Base-by-base conservation (phyloP, 2,329 filamentous ascomycete genomes). In the Exophiala dermatitidis region DNA sequence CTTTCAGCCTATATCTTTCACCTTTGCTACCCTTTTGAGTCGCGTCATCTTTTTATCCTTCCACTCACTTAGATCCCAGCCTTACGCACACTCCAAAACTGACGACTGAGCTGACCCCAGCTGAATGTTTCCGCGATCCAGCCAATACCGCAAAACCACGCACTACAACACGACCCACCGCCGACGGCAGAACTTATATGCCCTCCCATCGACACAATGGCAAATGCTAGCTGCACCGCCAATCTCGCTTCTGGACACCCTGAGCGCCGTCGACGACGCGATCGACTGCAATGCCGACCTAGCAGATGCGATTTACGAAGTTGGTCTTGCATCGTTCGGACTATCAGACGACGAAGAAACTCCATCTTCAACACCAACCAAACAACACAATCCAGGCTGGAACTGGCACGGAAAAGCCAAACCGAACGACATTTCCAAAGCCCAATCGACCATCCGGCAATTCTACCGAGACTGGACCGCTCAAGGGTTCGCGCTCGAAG, bases 381-480 rank as follows among this genome's bases (percentile, higher is more conserved):
- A 12, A 12, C 26, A 26, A 4, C 12, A 41, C n/a, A 69, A 72
- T 48, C 68, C 72, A 1, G 69, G 73, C 34, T 71, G 76, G 8
- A 77, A 83, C 42, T 90, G 90, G 84, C 77, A 81, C 19, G 83
- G 81, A 3, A 76, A 81, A 32, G 86, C 90, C 9, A 90, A 84
- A 41, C 72, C 82, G 29, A 75, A 75, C 26, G 91, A 97, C 65
- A 75, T 94, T 49, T 89, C 95, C 67, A 98, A 97, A 71, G 90
- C 91, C 1, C 81, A 90, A 58, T 95, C 89, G 64, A 97, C 90
- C 1, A 78, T 98, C 48, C 83, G 91, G 7, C 93, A 98, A 66
- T 88, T 97, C 68, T 97, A 90, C 69, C 84, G 93, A 10, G 93
- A 98, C 69, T 98, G 94, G 93, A 89, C 88, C 28, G 78, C 75